Percentiles rank a stretch among this genome's conserved stretches.
Conservation (phyloP, 2,329 filamentous ascomycete species). For the Apiospora kogelbergensis region DNA sequence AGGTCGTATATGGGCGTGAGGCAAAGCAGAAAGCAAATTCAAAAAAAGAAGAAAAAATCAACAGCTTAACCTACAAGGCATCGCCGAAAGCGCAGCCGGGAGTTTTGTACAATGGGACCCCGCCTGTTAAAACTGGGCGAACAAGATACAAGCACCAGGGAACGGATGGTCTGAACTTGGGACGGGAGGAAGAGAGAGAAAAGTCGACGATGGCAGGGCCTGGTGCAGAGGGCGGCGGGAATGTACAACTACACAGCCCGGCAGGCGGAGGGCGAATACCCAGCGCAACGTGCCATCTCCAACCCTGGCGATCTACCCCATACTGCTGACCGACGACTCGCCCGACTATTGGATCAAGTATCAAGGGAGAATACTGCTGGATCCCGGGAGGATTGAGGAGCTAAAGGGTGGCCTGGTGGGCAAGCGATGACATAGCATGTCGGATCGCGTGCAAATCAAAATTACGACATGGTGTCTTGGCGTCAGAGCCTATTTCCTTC, state of each 20-base stretch:
- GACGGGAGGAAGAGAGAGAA: background rate
- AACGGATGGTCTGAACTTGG: background rate
- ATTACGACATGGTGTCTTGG: conserved; percentile 1
- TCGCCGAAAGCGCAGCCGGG: background rate
- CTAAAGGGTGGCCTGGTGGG: background rate
- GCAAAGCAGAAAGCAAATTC: background rate
- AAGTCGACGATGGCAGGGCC: background rate
- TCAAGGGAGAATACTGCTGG: background rate
- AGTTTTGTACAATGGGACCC: background rate
- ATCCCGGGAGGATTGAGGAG: background rate
- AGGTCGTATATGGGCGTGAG: background rate
- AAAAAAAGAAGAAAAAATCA: background rate
- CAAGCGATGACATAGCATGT: background rate
- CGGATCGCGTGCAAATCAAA: conserved; percentile 1
- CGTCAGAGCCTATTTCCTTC: conserved; percentile 1
- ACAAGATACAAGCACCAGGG: background rate
- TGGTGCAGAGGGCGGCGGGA: background rate
- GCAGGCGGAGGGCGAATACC: background rate
- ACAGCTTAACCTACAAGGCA: background rate
- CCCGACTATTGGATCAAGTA: background rate
- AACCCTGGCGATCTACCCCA: conserved; percentile 5
- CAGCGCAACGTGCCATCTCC: conserved; percentile 1
- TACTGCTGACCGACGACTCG: conserved; percentile 8
- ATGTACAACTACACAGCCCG: background rate
- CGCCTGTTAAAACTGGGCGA: background rate